phyloP scores from a whole-genome alignment of 1,139 yeast genomes.

The Pichia norvegensis region DNA sequence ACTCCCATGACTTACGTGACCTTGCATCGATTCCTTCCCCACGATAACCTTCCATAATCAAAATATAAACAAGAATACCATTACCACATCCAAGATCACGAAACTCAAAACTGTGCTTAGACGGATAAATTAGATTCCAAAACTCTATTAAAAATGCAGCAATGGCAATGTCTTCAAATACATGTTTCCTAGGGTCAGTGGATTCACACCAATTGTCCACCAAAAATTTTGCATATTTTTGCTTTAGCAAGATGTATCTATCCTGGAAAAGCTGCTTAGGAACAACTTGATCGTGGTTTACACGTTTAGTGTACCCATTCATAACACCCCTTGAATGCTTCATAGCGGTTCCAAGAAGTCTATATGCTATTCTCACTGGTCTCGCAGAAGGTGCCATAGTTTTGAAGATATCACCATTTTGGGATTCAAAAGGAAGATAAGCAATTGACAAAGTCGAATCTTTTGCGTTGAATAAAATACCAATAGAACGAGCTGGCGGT shows the following conservation, averaged over 20 bases:
- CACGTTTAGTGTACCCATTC: conserved; percentile 82
- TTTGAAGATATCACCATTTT: conserved; percentile 27
- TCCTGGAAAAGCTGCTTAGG: conserved; percentile 79
- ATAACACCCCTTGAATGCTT: conserved; percentile 81
- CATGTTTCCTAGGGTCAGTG: conserved; percentile 93
- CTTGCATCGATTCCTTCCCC: conserved; percentile 92
- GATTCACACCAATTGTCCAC: conserved; percentile 88
- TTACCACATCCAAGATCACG: conserved; percentile 95
- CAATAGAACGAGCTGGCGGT: conserved; percentile 80
- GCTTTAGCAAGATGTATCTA: conserved; percentile 70
- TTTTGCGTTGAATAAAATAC: conserved; percentile 45
- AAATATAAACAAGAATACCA: conserved; percentile 73
- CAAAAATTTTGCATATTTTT: conserved; percentile 65
- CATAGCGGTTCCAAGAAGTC: conserved; percentile 68
- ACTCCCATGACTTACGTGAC: conserved; percentile 77
- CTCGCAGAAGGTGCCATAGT: conserved; percentile 45
- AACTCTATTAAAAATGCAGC: conserved; percentile 91
- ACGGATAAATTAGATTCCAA: conserved; percentile 59
- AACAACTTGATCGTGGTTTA: conserved; percentile 80
- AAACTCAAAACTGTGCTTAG: conserved; percentile 51
- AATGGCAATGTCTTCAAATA: conserved; percentile 91
- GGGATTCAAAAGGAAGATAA: conserved; percentile 55
- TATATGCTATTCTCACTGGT: conserved; percentile 70
- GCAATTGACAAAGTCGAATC: conserved; percentile 58
- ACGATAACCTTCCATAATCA: conserved; percentile 67